Evolutionary conservation across 257 asterid genomes (phyloP), one percentile per base, ranked within the genome.

Genomic region (Capsicum baccatum): DNA sequence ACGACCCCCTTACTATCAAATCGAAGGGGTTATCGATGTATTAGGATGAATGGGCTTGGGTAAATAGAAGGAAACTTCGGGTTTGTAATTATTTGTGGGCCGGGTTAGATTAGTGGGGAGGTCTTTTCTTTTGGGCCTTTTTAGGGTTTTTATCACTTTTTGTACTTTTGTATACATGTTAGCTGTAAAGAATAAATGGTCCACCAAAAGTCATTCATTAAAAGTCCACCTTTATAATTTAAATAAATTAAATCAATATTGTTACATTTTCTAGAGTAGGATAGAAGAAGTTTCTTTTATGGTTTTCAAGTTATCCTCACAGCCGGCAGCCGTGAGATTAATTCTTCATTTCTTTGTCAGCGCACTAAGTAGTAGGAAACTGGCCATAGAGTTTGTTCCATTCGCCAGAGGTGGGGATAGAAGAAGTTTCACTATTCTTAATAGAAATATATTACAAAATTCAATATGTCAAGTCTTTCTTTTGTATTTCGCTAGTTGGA

Each of bases 41-140:
- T 39, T 15, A 16, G 33, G 79, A 69, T 3, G 3, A 42, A 4
- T 42, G 79, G 79, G 79, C 79, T 42, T 16, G 56, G 55, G 79
- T 16, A 16, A 39, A 19, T 16, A 0, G 35, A 15, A 42, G 64
- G 54, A 55, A 79, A 52, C 50, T 50, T 55, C 33, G 50, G 26
- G 66, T 79, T 16, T 4, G 26, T 79, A 55, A 15, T n/a, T 17
- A 19, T 35, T 10, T 42, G 15, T 44, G 79, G 79, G 56, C 79
- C 56, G 14, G 8, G 35, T 17, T 14, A 42, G 5, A 69, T 69
- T 16, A 16, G 37, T 60, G 13, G 35, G 13, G 35, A 12, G 10
- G 12, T 56, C 68, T 56, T 54, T 79, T 55, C 3, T 79, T 33
- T 79, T 55, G 83, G 83, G 83, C 83, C 66, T 26, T 15, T 55